Base-by-base conservation (phyloP, 2,329 filamentous ascomycete genomes). In the Penicillium nordicum region DNA sequence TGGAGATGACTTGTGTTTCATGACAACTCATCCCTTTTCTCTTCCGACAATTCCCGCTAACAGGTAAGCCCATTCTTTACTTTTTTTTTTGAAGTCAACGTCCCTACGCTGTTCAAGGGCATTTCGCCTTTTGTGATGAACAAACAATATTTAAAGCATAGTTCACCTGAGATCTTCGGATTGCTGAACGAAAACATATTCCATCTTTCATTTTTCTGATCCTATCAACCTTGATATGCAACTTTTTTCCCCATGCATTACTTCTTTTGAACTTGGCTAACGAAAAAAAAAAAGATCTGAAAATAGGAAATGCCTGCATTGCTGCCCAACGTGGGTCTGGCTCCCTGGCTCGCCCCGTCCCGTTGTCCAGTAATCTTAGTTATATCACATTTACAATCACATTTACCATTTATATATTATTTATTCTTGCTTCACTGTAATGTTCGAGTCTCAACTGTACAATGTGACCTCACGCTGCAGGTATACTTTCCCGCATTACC, bases 161-260 rank as follows among this genome's bases (percentile, higher is more conserved):
- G 73, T 75, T 75, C 73, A 75, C 66, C 72, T 74, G 72, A 75
- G 66, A 67, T 72, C 71, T 70, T 65, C 67, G 67, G 66, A 71
- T 70, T 65, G 54, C 58, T 75, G 73, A 75, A 74, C 71, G 73
- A 75, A 63, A 73, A 73, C 64, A 63, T 63, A 67, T 65, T 71
- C 68, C 71, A 74, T 74, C 69, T 72, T 72, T 69, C 66, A 66
- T 65, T 63, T 72, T 72, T 72, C 69, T 72, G 69, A 73, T 60
- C 62, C 47, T 59, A 45, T 58, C 57, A 55, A 25, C n/a, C 21
- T 23, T 23, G 12, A 51, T 29, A 4, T 53, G 50, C 49, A 29
- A 18, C 18, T 60, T 50, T 58, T 46, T 57, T 57, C 51, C 38
- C 48, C 47, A 18, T 29, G 16, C 5, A 45, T 7, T 18, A 46